These are phyloP conservation scores for Globisporangium nunn DNA, from an alignment of 352 stramenopile species.

Conservation along the genomic window DNA sequence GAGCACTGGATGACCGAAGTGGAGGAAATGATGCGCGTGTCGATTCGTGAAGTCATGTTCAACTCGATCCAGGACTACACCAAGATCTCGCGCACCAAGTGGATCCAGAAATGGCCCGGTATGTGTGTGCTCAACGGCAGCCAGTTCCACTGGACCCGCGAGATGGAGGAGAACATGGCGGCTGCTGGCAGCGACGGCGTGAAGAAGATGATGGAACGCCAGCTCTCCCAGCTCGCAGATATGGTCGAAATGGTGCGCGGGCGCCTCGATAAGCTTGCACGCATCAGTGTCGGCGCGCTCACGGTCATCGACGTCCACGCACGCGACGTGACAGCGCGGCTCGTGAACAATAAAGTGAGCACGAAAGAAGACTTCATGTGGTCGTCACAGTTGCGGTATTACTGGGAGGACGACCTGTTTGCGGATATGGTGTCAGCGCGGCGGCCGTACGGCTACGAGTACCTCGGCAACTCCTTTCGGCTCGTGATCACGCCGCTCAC, in stretches of 20 bases:
- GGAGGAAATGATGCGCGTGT: constrained; percentile 89
- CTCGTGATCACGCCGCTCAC: constrained; percentile 94
- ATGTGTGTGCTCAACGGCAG: constrained; percentile 94
- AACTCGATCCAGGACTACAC: constrained; percentile 90
- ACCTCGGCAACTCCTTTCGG: constrained; percentile 91
- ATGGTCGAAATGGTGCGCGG: constrained; percentile 93
- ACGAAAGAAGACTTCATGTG: constrained; percentile 93
- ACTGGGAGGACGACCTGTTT: constrained; percentile 85
- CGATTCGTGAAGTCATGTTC: constrained; percentile 90
- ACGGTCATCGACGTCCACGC: constrained; percentile 95
- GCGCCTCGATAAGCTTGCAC: constrained; percentile 85
- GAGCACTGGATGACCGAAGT: constrained; percentile 95
- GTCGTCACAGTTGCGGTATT: constrained; percentile 93
- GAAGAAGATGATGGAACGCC: constrained; percentile 87
- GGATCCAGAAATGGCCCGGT: constrained; percentile 93
- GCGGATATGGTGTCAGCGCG: constrained; percentile 90
- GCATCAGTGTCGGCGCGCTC: constrained; percentile 89
- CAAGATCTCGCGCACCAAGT: constrained; percentile 85
- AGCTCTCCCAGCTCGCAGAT: constrained; percentile 89
- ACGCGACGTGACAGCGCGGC: constrained; percentile 87
- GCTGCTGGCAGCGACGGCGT: constrained; percentile 79
- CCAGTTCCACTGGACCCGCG: constrained; percentile 93
- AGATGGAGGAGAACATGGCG: constrained; percentile 89
- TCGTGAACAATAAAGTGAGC: constrained; percentile 80
- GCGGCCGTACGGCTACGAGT: constrained; percentile 92